Conservation (phyloP, 495 filamentous ascomycete species). For the Diplogelasinospora grovesii region DNA sequence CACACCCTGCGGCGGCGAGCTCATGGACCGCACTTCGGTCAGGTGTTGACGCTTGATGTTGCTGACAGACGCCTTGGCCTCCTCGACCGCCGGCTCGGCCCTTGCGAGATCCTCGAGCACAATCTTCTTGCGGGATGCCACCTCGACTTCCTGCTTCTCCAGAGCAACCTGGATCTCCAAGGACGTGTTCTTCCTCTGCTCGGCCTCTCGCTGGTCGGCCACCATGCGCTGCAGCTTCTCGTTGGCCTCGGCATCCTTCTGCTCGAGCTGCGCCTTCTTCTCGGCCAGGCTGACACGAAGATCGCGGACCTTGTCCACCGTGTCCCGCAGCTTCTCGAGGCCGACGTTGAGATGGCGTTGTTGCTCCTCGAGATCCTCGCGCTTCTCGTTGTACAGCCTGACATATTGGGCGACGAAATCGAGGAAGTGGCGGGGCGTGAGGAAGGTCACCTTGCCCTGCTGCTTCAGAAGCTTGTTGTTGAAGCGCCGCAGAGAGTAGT, state of each 20-base stretch:
- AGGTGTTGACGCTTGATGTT: constrained; percentile 97
- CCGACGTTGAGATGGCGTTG: constrained; percentile 97
- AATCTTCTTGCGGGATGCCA: constrained; percentile 73
- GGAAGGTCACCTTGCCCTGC: constrained; percentile 81
- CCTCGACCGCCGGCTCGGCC: constrained; percentile 87
- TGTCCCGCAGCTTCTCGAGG: constrained; percentile 95
- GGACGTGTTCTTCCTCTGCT: constrained; percentile 80
- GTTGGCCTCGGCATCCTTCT: constrained; percentile 90
- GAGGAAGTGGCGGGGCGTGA: constrained; percentile 93
- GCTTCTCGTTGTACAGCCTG: constrained; percentile 95
- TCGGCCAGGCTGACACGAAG: constrained; percentile 81
- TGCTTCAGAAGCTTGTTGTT: constrained; percentile 85
- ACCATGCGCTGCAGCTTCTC: constrained; percentile 97
- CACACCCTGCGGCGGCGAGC: constrained; percentile 80
- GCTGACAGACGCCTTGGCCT: constrained; percentile 90
- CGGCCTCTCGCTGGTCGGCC: constrained; percentile 90
- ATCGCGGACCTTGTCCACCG: constrained; percentile 94
- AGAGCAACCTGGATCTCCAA: constrained; percentile 81
- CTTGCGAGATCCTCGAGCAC: constrained; percentile 82
- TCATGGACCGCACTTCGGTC: constrained; percentile 96
- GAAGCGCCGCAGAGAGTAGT: constrained; percentile 86
- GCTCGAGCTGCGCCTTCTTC: constrained; percentile 88
- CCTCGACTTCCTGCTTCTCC: constrained; percentile 84
- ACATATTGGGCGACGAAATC: constrained; percentile 99
- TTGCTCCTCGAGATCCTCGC: constrained; percentile 96